Conservation (phyloP, 768 basidiomycete genomes). For the Mycena olivaceomarginata region DNA sequence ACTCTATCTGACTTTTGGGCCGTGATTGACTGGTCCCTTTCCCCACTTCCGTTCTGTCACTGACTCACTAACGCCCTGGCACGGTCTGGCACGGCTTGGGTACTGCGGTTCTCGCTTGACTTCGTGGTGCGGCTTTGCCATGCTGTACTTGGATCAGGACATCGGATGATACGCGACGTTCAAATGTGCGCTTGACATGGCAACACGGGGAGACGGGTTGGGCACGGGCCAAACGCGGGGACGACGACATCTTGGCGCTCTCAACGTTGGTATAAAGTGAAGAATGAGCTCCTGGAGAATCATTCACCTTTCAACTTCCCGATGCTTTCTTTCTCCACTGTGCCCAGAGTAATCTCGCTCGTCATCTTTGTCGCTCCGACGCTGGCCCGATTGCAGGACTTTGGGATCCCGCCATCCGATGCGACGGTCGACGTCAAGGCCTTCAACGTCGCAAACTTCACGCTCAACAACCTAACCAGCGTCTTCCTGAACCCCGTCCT, state of each 20-base stretch:
- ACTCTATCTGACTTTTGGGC: too few species aligned
- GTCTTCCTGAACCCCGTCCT: conserved; percentile 37
- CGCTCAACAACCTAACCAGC: conserved; percentile 34
- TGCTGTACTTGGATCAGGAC: too few species aligned
- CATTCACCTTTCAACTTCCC: background rate
- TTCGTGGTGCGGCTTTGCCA: too few species aligned
- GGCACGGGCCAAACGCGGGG: background rate
- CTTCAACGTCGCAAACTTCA: conserved; percentile 39
- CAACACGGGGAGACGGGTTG: background rate
- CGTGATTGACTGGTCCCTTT: too few species aligned
- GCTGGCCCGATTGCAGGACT: conserved; percentile 31
- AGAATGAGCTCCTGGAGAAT: too few species aligned
- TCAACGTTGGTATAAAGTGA: background rate
- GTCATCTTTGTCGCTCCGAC: background rate
- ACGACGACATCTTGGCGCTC: background rate
- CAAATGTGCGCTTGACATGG: conserved; percentile 3
- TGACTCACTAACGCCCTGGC: too few species aligned
- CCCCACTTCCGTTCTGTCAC: too few species aligned
- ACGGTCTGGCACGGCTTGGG: too few species aligned
- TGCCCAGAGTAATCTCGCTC: background rate
- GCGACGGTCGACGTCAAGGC: conserved; percentile 34
- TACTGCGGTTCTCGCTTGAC: too few species aligned
- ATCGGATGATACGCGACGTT: too few species aligned
- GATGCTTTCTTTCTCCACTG: background rate
- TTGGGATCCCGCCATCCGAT: conserved; percentile 27